Conservation (phyloP, 1,139 yeast genomes). For the Debaryomyces psychrophilus region DNA sequence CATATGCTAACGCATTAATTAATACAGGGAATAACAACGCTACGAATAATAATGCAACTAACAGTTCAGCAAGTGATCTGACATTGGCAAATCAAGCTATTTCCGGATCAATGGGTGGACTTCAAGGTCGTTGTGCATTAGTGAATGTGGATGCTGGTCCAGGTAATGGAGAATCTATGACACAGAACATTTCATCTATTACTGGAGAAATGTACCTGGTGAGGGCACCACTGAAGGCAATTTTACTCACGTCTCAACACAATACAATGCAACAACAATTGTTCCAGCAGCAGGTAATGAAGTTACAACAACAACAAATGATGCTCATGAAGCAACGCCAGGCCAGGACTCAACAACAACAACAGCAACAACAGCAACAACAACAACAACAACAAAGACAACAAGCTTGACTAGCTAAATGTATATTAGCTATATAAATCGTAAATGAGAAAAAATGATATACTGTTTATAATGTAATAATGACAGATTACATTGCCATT, state of each 20-base stretch:
- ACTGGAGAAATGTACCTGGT: conserved; percentile 60
- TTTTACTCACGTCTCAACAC: conserved; percentile 47
- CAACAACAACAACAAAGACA: conserved; percentile 26
- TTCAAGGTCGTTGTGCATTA: conserved; percentile 77
- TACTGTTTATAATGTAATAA: neutral
- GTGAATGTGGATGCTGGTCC: conserved; percentile 58
- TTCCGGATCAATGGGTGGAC: conserved; percentile 65
- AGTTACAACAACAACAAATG: conserved; percentile 42
- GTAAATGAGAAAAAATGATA: neutral
- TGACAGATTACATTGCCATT: neutral
- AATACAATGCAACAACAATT: conserved; percentile 50
- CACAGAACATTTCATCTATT: conserved; percentile 55
- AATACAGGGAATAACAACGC: conserved; percentile 33
- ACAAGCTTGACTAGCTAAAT: conserved; percentile 1
- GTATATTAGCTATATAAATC: neutral
- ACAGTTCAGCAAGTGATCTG: conserved; percentile 32
- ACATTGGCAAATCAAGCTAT: conserved; percentile 55
- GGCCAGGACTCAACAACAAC: conserved; percentile 37
- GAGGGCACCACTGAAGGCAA: conserved; percentile 63
- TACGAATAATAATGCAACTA: conserved; percentile 21
- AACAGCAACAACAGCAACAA: conserved; percentile 32
- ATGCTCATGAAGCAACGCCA: conserved; percentile 33
- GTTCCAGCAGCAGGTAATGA: conserved; percentile 53
- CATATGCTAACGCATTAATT: conserved; percentile 67
- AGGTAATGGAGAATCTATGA: conserved; percentile 32